Evolutionary conservation across 2,329 filamentous ascomycete species (phyloP).

Genomic region (Trichoderma citrinoviride): DNA sequence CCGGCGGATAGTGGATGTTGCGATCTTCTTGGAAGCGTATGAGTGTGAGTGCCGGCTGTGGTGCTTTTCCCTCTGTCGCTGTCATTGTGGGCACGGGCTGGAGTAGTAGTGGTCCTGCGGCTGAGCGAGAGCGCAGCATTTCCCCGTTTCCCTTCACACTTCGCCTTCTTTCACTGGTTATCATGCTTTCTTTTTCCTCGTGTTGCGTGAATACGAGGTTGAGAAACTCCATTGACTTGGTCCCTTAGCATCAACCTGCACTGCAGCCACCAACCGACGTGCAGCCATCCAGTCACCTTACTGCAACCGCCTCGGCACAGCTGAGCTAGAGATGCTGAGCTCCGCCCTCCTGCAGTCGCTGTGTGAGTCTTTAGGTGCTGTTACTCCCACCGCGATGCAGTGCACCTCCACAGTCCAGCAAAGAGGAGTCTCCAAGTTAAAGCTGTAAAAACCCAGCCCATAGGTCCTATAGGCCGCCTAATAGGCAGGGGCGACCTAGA

Average conservation of each 20-base stretch:
- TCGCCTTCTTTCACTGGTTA: background rate
- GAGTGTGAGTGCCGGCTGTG: no score
- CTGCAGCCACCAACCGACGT: constrained; percentile 8
- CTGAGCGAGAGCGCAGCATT: background rate
- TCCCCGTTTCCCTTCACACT: background rate
- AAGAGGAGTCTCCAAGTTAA: background rate
- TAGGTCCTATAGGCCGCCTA: no score
- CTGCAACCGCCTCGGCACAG: background rate
- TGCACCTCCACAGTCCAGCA: background rate
- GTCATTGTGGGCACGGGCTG: background rate
- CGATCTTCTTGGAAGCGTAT: no score
- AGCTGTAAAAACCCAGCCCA: no score
- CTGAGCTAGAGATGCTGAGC: background rate
- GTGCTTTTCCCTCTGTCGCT: no score
- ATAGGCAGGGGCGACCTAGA: no score
- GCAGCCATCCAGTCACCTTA: constrained; percentile 7
- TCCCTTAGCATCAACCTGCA: background rate
- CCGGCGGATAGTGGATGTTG: background rate
- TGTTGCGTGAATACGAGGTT: constrained; percentile 10
- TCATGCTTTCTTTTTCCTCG: background rate
- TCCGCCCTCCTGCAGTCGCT: background rate
- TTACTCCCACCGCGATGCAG: background rate
- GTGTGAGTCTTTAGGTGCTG: background rate
- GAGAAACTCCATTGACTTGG: background rate
- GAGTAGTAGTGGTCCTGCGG: background rate